Conservation (phyloP, 495 filamentous ascomycete species). For the Glonium stellatum region DNA sequence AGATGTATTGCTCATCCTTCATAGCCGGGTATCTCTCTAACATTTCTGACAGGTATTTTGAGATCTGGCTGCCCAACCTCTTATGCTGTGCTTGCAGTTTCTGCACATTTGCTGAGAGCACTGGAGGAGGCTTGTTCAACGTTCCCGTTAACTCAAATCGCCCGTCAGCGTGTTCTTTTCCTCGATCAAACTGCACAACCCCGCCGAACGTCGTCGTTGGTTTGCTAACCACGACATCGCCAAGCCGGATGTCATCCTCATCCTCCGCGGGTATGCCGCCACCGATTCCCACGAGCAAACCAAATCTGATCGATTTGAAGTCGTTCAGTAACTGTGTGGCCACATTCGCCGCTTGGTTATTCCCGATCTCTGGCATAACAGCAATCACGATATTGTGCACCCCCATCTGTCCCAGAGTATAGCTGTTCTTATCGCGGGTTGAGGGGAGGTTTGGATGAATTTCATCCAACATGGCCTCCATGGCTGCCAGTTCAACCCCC, state of each 20-base stretch:
- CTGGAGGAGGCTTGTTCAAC: neutral
- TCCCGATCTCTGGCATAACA: conserved; percentile 32
- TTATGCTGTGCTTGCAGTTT: neutral
- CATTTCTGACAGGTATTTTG: neutral
- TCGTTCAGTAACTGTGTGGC: conserved; percentile 5
- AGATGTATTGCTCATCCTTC: neutral
- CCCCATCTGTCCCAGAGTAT: conserved; percentile 32
- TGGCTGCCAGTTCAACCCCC: neutral
- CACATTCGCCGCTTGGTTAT: conserved; percentile 25
- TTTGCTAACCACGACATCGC: conserved; percentile 39
- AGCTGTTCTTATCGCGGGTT: conserved; percentile 18
- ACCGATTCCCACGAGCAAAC: conserved; percentile 19
- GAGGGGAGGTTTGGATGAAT: neutral
- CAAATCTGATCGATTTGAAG: neutral
- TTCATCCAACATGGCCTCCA: neutral
- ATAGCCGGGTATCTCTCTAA: neutral
- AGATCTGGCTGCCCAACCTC: neutral
- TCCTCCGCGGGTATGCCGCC: conserved; percentile 31
- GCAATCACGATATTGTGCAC: conserved; percentile 37
- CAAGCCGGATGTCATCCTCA: conserved; percentile 32
- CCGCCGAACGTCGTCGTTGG: conserved; percentile 27
- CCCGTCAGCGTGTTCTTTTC: neutral
- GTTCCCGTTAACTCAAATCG: neutral
- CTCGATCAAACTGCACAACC: conserved; percentile 34
- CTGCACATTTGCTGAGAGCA: neutral